phyloP scores from a whole-genome alignment of 2,329 filamentous ascomycete genomes.

The Claviceps quebecensis region DNA sequence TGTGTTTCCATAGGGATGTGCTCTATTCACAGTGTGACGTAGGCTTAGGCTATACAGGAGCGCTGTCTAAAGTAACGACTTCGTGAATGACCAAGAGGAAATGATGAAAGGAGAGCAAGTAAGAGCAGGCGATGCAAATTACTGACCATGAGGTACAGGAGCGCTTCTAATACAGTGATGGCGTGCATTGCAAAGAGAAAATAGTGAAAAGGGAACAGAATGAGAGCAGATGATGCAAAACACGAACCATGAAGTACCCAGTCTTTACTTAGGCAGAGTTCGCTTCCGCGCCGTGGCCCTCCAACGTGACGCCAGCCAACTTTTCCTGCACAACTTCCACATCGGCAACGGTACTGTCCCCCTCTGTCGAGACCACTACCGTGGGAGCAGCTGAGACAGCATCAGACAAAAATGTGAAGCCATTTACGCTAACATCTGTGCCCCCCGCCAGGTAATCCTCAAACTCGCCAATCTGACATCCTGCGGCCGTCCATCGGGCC shows the following conservation, averaged over 20 bases:
- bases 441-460: slow-evolving; percentile 74
- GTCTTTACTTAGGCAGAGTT: not conserved
- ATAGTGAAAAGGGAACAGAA: not conserved
- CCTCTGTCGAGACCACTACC: not conserved
- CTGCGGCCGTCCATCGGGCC: slow-evolving; percentile 64
- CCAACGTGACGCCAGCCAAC: slow-evolving; percentile 6
- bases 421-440: slow-evolving; percentile 21
- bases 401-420: slow-evolving; percentile 13
- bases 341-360: not conserved
- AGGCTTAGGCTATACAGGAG: not conserved
- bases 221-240: not conserved
- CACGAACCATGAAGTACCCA: not conserved
- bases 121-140: no score
- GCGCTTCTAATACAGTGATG: not conserved
- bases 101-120: no score
- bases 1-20: not conserved
- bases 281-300: not conserved
- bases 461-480: slow-evolving; percentile 70
- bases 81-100: no score
- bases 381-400: not conserved
- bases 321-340: slow-evolving; percentile 7
- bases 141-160: not conserved
- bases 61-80: no score
- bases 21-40: not conserved
- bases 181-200: not conserved